A percentile compares a stretch with the other conserved stretches of the same genome.
phyloP scores from a whole-genome alignment of 2,329 filamentous ascomycete genomes.

The Botrytis cinerea region DNA sequence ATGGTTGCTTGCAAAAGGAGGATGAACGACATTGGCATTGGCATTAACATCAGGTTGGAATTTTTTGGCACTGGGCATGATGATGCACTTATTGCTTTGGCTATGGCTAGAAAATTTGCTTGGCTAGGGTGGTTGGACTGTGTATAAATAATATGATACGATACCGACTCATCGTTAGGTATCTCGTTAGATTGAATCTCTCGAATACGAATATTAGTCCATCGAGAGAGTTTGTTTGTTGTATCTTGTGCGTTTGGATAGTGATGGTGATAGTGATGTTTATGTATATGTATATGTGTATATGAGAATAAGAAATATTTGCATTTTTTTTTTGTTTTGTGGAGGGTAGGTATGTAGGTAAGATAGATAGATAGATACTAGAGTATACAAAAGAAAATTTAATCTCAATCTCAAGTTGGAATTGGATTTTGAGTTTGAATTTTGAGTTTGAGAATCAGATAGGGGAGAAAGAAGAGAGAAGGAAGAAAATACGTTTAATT shows the following conservation, averaged over 20 bases:
- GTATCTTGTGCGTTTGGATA: neutral
- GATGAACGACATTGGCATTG: neutral
- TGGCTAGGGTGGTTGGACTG: neutral
- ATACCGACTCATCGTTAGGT: neutral
- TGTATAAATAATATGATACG: neutral
- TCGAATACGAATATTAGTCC: neutral
- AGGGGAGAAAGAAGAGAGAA: neutral
- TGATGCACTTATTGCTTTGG: neutral
- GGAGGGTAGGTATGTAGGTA: no score
- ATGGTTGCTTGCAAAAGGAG: neutral
- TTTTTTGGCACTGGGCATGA: neutral
- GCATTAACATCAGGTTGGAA: neutral
- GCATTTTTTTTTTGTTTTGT: no score
- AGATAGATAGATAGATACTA: no score
- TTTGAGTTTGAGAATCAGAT: no score
- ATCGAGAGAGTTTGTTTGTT: neutral
- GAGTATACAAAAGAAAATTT: no score
- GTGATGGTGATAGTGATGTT: no score
- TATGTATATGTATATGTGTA: no score
- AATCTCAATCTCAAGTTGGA: no score
- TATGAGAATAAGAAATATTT: no score
- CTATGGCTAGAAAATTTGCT: conserved; percentile 10
- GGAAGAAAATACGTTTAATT: neutral
- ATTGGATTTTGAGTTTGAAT: no score
- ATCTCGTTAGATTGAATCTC: neutral